phyloP scores from a whole-genome alignment of 441 rosid genomes.

The Hura crepitans region DNA sequence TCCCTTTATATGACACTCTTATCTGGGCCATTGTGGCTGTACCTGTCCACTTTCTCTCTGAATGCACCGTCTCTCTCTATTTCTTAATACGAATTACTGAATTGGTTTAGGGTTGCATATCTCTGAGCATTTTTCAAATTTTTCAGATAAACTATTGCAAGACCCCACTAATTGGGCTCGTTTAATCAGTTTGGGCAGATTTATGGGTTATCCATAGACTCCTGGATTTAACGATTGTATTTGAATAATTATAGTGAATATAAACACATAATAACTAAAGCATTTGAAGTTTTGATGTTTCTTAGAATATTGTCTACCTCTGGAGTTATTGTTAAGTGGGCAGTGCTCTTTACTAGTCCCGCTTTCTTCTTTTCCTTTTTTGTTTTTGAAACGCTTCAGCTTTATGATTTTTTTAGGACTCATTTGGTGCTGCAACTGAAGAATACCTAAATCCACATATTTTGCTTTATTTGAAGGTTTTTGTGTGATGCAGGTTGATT shows the following conservation, averaged over 20 bases:
- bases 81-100: too few relatives aligned
- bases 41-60: too few relatives aligned
- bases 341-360: background rate
- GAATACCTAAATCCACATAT: background rate
- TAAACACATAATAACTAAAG: background rate
- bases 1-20: too few relatives aligned
- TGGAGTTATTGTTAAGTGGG: background rate
- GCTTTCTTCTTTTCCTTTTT: background rate
- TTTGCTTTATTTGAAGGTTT: constrained; percentile 13
- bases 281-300: background rate
- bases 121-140: background rate
- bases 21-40: too few relatives aligned
- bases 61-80: too few relatives aligned
- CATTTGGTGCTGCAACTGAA: background rate
- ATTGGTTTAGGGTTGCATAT: background rate
- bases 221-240: background rate
- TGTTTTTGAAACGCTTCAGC: background rate
- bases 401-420: background rate
- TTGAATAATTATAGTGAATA: background rate
- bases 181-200: background rate
- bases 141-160: too few relatives aligned
- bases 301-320: constrained; percentile 5
- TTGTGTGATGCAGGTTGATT: constrained; percentile 59
- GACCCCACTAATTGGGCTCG: background rate
- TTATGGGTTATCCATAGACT: background rate